phyloP scores from a whole-genome alignment of 352 stramenopile species.

The Phytophthora podocarpi region DNA sequence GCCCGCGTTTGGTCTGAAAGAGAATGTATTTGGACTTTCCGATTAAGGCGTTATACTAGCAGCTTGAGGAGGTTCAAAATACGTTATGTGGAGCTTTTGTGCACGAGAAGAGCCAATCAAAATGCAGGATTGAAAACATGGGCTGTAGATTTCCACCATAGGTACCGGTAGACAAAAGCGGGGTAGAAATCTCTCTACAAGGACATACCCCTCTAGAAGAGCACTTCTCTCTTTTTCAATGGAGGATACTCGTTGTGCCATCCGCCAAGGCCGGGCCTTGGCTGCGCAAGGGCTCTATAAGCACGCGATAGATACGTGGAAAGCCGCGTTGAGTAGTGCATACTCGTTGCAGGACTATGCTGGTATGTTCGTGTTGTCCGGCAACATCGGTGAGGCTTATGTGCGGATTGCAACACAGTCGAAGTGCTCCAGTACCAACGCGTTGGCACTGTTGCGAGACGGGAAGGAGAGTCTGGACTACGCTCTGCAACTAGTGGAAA shows the following conservation, averaged over 20 bases:
- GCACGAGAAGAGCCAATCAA: too few species aligned
- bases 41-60: too few species aligned
- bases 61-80: too few species aligned
- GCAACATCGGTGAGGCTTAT: conserved; percentile 69
- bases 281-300: conserved; percentile 38
- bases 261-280: conserved; percentile 45
- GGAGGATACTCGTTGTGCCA: conserved; percentile 37
- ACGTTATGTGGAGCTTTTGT: too few species aligned
- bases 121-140: too few species aligned
- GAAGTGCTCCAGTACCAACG: background rate
- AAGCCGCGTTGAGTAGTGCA: conserved; percentile 44
- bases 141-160: too few species aligned
- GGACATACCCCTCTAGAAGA: conserved; percentile 22
- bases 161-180: too few species aligned
- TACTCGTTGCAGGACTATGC: conserved; percentile 59
- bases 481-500: conserved; percentile 50
- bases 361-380: conserved; percentile 68
- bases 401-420: conserved; percentile 24
- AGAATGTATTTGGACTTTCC: too few species aligned
- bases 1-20: too few species aligned
- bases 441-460: conserved; percentile 24
- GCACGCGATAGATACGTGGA: conserved; percentile 54
- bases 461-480: conserved; percentile 52
- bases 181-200: conserved; percentile 30
- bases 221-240: conserved; percentile 17